Evolutionary conservation across 345 rosid species (phyloP), one percentile per base, ranked within the genome.

Genomic region (Bruguiera gymnorhiza): DNA sequence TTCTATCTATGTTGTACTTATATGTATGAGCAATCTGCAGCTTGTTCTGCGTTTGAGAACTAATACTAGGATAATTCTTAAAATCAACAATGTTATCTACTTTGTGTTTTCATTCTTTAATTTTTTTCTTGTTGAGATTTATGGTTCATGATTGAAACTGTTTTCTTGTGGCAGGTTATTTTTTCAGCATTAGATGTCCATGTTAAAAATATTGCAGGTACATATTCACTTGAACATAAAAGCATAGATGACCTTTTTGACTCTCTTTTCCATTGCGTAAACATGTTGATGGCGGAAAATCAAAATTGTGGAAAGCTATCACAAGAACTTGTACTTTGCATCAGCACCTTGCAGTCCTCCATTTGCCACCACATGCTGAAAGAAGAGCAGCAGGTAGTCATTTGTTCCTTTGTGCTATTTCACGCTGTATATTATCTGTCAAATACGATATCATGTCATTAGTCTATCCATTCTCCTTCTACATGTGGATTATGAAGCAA

Each of bases 341-440:
- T 86, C 7, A 70, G 85, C 75, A 84, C 84, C 76, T 59, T 85
- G 73, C 86, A 82, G 50, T 77, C 86, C 55, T 85, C 82, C 62
- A 82, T 91, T 46, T 80, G 86, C 64, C 79, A 87, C 30, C 96
- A 91, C 78, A 84, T 84, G 93, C 79, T 69, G 62, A 91, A 89
- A 86, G 97, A 91, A 85, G 97, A 91, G 70, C 74, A 87, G 53
- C 96, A 89, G 93, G 97, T 86, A 72, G 11, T 23, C 31, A 21
- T 36, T 60, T 57, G 21, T 21, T 46, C 70, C 61, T 26, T 52
- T 24, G 24, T 61, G 31, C 63, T 32, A 11, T 30, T 24, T 39
- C 10, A n/a, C 11, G 4, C 13, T 43, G 11, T 36, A n/a, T 60
- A 23, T 23, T 6, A 24, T 30, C 59, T 61, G 16, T 32, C 60